These are phyloP conservation scores for Ormosia semicastrata DNA, from an alignment of 306 rosid genomes.

Conservation along the genomic window DNA sequence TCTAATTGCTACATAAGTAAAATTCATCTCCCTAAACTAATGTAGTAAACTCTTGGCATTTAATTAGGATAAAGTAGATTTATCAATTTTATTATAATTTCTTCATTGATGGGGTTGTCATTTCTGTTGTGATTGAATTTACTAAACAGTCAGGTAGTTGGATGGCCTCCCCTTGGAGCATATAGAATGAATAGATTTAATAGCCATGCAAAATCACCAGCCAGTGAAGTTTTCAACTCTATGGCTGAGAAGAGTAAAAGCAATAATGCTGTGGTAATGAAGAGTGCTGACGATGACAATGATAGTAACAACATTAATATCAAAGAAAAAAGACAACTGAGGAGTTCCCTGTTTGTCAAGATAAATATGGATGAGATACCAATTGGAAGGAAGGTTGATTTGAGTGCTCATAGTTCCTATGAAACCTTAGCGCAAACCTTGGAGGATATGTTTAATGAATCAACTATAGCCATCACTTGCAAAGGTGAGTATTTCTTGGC, in stretches of 20 bases:
- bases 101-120: conserved; percentile 24
- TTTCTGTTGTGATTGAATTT: conserved; percentile 35
- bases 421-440: conserved; percentile 63
- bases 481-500: conserved; percentile 47
- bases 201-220: conserved; percentile 55
- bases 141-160: conserved; percentile 81
- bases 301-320: conserved; percentile 38
- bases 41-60: too few species aligned
- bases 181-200: conserved; percentile 77
- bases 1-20: too few species aligned
- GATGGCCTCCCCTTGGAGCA: conserved; percentile 94
- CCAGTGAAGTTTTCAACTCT: conserved; percentile 51
- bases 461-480: conserved; percentile 45
- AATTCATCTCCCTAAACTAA: too few species aligned
- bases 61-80: neutral
- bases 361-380: conserved; percentile 90
- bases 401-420: conserved; percentile 74
- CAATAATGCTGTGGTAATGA: conserved; percentile 30
- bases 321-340: conserved; percentile 46
- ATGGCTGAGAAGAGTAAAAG: conserved; percentile 43
- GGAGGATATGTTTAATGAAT: conserved; percentile 82
- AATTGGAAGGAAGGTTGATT: conserved; percentile 90
- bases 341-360: conserved; percentile 70
- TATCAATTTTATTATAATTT: conserved; percentile 3
- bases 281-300: conserved; percentile 35